Evolutionary conservation across 2,329 filamentous ascomycete genomes (phyloP).

Genomic region (Sporothrix dimorphospora): DNA sequence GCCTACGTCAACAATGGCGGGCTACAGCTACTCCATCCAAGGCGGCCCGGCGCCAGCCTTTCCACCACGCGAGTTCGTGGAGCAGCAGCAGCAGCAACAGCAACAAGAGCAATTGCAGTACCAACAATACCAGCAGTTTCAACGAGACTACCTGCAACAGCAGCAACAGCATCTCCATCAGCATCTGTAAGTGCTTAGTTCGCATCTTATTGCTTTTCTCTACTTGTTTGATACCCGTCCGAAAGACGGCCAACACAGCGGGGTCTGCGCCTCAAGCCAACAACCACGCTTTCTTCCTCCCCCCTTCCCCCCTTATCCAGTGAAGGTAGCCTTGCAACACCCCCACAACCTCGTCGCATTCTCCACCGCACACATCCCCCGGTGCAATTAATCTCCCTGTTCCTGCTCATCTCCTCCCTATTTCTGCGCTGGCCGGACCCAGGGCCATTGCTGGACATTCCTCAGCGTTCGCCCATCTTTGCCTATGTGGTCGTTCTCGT

Average conservation of each 20-base stretch:
- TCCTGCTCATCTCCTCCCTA: slow-evolving; percentile 28
- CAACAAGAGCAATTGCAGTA: slow-evolving; percentile 1
- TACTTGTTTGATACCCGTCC: not conserved
- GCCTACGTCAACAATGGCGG: slow-evolving; percentile 12
- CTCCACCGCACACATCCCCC: slow-evolving; percentile 22
- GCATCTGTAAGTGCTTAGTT: slow-evolving; percentile 6
- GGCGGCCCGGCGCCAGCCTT: slow-evolving; percentile 42
- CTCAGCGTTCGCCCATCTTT: slow-evolving; percentile 14
- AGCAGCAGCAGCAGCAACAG: slow-evolving; percentile 28
- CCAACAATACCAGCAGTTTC: slow-evolving; percentile 24
- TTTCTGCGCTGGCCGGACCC: slow-evolving; percentile 14
- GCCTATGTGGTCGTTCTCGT: slow-evolving; percentile 2
- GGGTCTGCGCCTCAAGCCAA: not conserved
- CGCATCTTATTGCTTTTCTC: not conserved
- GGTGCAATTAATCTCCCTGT: slow-evolving; percentile 26
- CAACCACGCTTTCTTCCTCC: not conserved
- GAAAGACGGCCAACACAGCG: not conserved
- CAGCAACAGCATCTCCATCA: slow-evolving; percentile 12
- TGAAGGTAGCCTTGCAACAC: slow-evolving; percentile 24
- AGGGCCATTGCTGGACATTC: not conserved
- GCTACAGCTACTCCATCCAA: slow-evolving; percentile 45
- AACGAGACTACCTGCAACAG: slow-evolving; percentile 21
- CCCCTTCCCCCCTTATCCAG: not conserved
- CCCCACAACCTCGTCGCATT: slow-evolving; percentile 24
- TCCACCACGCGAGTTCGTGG: slow-evolving; percentile 40